Evolutionary conservation across 2,329 filamentous ascomycete species (phyloP), one percentile per base, ranked within the genome.

Genomic region (Hymenoscyphus salicellus): DNA sequence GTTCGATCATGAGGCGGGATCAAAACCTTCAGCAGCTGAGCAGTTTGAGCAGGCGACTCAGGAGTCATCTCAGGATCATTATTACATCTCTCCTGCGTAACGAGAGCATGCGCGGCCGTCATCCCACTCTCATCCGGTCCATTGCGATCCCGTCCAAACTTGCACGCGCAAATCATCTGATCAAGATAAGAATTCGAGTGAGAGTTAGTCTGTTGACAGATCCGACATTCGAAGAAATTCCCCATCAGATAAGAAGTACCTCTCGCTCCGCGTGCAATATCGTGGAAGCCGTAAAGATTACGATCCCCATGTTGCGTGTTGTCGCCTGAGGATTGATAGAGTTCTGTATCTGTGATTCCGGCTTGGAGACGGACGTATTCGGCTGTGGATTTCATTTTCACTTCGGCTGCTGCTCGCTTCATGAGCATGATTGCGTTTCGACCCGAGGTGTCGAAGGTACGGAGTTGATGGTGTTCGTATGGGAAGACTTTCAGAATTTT

Each of bases 181-280:
- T 71, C 70, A 16, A 70, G 62, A 30, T 69, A 70, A 1, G 66
- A 67, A 60, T 66, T 67, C 0, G 65, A 62, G 38, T 72, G 70
- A 0, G 66, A 52, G 28, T 70, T 67, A 1, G 65, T 66, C 10
- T 60, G 62, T 20, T 67, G 55, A 57, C 69, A 72, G 11, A 70
- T 69, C 4, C 68, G 64, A 55, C 70, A 69, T 16, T 65, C 57
- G 38, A 65, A 70, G 55, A 63, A 62, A 8, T 58, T 62, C 16
- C 46, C 60, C 61, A 63, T 63, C 20, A 60, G 59, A 17, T 65
- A 63, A 4, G 60, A 65, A 0, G 63, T 69, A 2, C 68, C 69
- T 56, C 68, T 38, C 20, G 65, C 67, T 52, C 70, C 71, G 17
- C 70, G 61, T 2, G 68, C 67, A 33, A 72, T 72, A 14, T 72